Conservation (phyloP, 2,329 filamentous ascomycete species). For the Aspergillus thermomutatus region DNA sequence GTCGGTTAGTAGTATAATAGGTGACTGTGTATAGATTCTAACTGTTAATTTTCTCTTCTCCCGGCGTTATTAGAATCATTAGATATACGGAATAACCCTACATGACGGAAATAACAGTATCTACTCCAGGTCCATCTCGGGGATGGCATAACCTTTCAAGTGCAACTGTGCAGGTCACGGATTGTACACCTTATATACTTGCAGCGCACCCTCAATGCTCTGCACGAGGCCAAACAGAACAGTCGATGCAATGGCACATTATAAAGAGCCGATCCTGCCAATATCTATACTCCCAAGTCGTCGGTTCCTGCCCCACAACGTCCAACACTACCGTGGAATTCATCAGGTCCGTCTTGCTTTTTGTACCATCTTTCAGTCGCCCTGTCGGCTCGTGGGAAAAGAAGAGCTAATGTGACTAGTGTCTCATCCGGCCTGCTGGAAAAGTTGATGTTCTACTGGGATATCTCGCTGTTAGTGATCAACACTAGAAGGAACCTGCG, state of each 20-base stretch:
- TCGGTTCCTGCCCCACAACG: constrained; percentile 2
- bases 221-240: constrained; percentile 43
- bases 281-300: constrained; percentile 32
- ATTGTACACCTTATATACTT: constrained; percentile 32
- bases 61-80: no score
- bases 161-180: no score
- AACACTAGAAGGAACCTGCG: neutral
- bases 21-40: no score
- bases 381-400: neutral
- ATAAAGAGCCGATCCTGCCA: constrained; percentile 47
- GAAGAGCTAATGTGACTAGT: neutral
- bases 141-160: no score
- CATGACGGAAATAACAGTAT: no score
- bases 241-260: constrained; percentile 42
- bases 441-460: neutral
- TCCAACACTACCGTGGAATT: neutral
- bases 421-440: neutral
- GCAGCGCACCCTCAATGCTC: constrained; percentile 41
- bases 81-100: no score
- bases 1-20: no score
- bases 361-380: neutral
- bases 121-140: no score
- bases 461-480: no score
- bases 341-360: neutral
- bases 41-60: no score